These are phyloP conservation scores for Cladorrhinum samala DNA, from an alignment of 495 filamentous ascomycete species.

Conservation along the genomic window DNA sequence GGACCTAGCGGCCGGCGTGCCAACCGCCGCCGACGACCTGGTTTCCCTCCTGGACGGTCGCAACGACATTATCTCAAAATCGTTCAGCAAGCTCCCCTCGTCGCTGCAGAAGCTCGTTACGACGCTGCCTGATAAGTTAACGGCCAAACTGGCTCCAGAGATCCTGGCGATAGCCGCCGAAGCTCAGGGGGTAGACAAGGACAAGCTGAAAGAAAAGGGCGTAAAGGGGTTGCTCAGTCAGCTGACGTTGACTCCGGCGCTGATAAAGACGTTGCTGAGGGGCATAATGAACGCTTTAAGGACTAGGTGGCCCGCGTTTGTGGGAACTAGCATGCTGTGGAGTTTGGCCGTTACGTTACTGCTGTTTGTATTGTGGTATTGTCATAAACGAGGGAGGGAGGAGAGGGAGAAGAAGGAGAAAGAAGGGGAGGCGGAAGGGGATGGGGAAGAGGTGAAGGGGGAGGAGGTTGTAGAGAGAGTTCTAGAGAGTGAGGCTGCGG, in stretches of 20 bases:
- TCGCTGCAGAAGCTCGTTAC: constrained; percentile 84
- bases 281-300: constrained; percentile 81
- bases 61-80: constrained; percentile 66
- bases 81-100: constrained; percentile 69
- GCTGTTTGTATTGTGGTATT: constrained; percentile 93
- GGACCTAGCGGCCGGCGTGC: constrained; percentile 85
- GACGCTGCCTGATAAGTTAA: constrained; percentile 77
- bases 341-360: constrained; percentile 79
- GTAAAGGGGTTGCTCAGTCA: constrained; percentile 41
- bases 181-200: constrained; percentile 51
- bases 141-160: constrained; percentile 66
- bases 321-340: constrained; percentile 81
- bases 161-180: constrained; percentile 69
- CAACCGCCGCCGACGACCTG: constrained; percentile 88
- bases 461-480: constrained; percentile 4
- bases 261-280: constrained; percentile 73
- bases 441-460: not conserved
- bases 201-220: constrained; percentile 21
- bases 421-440: constrained; percentile 3
- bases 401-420: constrained; percentile 66
- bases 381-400: constrained; percentile 87
- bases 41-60: constrained; percentile 72
- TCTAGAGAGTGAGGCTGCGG: not conserved
- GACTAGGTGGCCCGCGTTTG: constrained; percentile 74
- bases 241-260: constrained; percentile 78